Base-by-base conservation (phyloP, 805 yeast species). In the Candida yuanshanica region DNA sequence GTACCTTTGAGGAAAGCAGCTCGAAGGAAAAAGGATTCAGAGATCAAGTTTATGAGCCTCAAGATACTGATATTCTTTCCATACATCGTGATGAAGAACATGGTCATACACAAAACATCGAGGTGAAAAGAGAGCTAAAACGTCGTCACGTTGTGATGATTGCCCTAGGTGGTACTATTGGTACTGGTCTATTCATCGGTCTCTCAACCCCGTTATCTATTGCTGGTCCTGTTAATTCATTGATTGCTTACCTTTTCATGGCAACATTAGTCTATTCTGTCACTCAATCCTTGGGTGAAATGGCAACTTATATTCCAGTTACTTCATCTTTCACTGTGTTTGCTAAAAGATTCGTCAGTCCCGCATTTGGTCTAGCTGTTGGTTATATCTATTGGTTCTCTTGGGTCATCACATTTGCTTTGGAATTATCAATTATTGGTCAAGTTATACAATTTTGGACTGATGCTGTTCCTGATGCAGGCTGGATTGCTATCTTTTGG, bases 301-400 rank as follows among this genome's bases (percentile, higher is more conserved):
- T 40, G 43, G 43, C 43, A 23, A 40, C 43, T 7, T 40, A 23
- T 18, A 40, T 40, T n/a, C 43, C 43, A 8, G 43, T 40, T 21
- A 40, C 43, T 7, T 40, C 43, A 11, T 40, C 43, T 5, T 40
- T 40, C 36, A 40, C 43, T 13, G 43, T 40, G 29, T 40, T 40
- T 27, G 32, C 43, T 2, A 34, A 35, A 31, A 29, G 43, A 22
- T 40, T 40, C 16, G 24, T 40, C 22, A 31, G 36, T 16, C 43
- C 43, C 8, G 43, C 43, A 4, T 27, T 40, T 9, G 43, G 43
- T 36, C 5, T 36, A 11, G 36, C 43, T 21, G 36, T 35, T 20
- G 43, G 43, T 24, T 40, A 40, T 33, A 36, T 40, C 36, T 40
- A 40, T 23, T 40, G 43, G 43, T 40, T 40, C 39, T 40, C 39